A percentile compares a stretch with the other conserved stretches of the same genome.
Evolutionary conservation across 2,329 filamentous ascomycete genomes (phyloP).

Genomic region (Fusarium chaquense): DNA sequence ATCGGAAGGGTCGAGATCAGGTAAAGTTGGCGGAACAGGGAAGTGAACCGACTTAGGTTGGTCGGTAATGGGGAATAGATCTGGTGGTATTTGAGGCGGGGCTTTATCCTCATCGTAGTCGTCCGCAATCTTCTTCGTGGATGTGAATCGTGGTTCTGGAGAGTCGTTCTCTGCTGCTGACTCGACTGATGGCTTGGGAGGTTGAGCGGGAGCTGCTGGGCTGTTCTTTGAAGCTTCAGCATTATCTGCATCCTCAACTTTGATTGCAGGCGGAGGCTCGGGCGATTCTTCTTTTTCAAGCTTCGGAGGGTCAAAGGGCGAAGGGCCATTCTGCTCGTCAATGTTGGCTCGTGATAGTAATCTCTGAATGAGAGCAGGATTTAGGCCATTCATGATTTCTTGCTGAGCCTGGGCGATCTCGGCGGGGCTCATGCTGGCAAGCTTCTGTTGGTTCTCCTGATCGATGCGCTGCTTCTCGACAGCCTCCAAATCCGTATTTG

Average conservation of each 20-base stretch:
- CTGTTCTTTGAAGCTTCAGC: conserved; percentile 8
- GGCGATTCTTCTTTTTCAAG: conserved; percentile 26
- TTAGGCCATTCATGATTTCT: conserved; percentile 83
- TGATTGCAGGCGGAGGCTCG: conserved; percentile 49
- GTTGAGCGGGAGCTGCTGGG: conserved; percentile 1
- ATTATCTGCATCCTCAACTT: conserved; percentile 51
- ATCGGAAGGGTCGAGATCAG: conserved; percentile 85
- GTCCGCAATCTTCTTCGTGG: conserved; percentile 47
- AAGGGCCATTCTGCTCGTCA: conserved; percentile 66
- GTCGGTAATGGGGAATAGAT: conserved; percentile 59
- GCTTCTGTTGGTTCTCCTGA: conserved; percentile 79
- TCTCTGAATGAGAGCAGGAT: conserved; percentile 79
- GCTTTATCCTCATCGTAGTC: conserved; percentile 58
- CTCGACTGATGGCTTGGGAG: conserved; percentile 3
- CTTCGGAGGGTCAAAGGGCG: conserved; percentile 57
- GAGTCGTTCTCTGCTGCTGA: neutral
- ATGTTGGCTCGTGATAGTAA: conserved; percentile 82
- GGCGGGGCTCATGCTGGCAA: conserved; percentile 81
- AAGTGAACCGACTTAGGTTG: conserved; percentile 68
- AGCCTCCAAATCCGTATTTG: conserved; percentile 52
- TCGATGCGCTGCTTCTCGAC: conserved; percentile 81
- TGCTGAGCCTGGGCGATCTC: conserved; percentile 85
- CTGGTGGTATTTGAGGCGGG: conserved; percentile 55
- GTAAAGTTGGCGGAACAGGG: conserved; percentile 65
- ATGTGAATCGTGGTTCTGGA: conserved; percentile 3